Percentiles rank a stretch among this genome's conserved stretches.
Conservation (phyloP, 2,329 filamentous ascomycete genomes). For the Phialophora chinensis region DNA sequence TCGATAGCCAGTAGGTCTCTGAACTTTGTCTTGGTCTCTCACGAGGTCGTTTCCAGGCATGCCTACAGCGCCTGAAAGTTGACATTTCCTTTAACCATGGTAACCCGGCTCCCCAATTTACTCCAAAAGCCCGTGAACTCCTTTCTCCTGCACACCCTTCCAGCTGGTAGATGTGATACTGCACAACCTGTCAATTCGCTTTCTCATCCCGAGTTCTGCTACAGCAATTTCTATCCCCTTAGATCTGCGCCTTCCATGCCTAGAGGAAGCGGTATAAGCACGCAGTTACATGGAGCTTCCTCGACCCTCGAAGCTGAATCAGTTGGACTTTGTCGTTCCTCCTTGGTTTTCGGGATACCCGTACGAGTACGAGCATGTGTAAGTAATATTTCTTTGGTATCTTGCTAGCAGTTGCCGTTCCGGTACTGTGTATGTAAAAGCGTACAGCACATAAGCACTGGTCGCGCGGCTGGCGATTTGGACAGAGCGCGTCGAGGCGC, state of each 20-base stretch:
- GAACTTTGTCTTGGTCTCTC: conserved; percentile 9
- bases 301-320: not conserved
- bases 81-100: conserved; percentile 4
- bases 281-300: not conserved
- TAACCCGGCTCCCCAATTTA: not conserved
- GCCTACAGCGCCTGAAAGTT: conserved; percentile 3
- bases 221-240: conserved; percentile 13
- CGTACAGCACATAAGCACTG: conserved; percentile 31
- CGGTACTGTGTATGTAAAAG: conserved; percentile 19
- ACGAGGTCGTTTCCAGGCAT: conserved; percentile 23
- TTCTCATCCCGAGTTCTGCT: conserved; percentile 5
- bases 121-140: not conserved
- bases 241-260: not conserved
- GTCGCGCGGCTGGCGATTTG: conserved; percentile 34
- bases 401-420: conserved; percentile 12
- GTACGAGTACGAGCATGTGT: conserved; percentile 22
- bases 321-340: not conserved
- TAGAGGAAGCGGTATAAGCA: not conserved
- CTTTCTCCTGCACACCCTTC: not conserved
- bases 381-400: conserved; percentile 14
- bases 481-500: conserved; percentile 35
- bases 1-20: conserved; percentile 13
- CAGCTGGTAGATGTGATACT: conserved; percentile 11
- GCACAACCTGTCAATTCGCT: conserved; percentile 12
- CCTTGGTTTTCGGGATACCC: conserved; percentile 18